phyloP scores from a whole-genome alignment of 805 yeast species.

The Pichia sporocuriosa region DNA sequence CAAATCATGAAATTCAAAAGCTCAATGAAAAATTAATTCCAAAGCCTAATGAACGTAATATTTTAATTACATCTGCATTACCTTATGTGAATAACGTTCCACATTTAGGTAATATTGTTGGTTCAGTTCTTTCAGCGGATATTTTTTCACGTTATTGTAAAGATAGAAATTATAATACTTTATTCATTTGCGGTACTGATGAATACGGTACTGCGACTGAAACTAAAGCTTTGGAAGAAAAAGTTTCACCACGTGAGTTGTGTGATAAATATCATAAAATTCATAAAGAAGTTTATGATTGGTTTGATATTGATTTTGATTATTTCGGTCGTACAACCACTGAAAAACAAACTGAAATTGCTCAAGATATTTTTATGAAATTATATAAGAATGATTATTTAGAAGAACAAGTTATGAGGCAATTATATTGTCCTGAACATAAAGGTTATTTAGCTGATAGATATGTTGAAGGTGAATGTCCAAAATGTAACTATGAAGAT shows the following conservation, averaged over 20 bases:
- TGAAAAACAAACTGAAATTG: slow-evolving; percentile 82
- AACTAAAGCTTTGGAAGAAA: slow-evolving; percentile 94
- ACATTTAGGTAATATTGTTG: slow-evolving; percentile 94
- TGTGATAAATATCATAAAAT: slow-evolving; percentile 86
- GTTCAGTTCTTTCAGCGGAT: slow-evolving; percentile 92
- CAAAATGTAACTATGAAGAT: slow-evolving; percentile 88
- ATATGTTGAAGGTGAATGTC: slow-evolving; percentile 96
- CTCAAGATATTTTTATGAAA: slow-evolving; percentile 84
- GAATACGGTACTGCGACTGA: slow-evolving; percentile 99
- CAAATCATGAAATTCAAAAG: slow-evolving; percentile 13
- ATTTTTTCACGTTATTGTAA: slow-evolving; percentile 86
- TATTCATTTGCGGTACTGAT: slow-evolving; percentile 94
- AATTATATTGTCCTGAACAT: slow-evolving; percentile 86
- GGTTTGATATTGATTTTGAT: slow-evolving; percentile 96
- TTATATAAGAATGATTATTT: slow-evolving; percentile 69
- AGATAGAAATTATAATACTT: slow-evolving; percentile 78
- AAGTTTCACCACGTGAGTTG: slow-evolving; percentile 77
- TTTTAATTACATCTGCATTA: slow-evolving; percentile 88
- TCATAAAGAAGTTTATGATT: slow-evolving; percentile 86
- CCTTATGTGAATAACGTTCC: slow-evolving; percentile 99
- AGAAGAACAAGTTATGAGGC: slow-evolving; percentile 84
- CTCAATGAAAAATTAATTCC: slow-evolving; percentile 49
- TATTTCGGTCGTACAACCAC: slow-evolving; percentile 97
- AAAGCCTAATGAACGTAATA: slow-evolving; percentile 63
- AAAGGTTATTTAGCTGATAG: slow-evolving; percentile 91